Conservation (phyloP, 192 early-diverging fungal genomes). For the Mortierella hygrophila region DNA sequence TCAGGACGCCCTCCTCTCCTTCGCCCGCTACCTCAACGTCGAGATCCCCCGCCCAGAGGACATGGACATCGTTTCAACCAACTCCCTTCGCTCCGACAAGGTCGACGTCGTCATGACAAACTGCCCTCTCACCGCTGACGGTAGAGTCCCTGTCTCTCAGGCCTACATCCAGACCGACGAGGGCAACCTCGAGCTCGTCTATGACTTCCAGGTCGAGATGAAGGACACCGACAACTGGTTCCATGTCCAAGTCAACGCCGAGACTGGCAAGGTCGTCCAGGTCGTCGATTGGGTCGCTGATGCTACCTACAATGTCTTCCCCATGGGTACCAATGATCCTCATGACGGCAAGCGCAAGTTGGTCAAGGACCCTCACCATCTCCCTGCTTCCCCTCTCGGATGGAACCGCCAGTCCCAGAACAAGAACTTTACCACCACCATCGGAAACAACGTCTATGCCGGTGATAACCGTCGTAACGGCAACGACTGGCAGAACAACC, state of each 20-base stretch:
- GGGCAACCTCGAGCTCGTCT: slow-evolving; percentile 77
- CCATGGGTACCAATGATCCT: slow-evolving; percentile 86
- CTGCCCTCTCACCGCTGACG: slow-evolving; percentile 64
- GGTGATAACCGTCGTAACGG: slow-evolving; percentile 86
- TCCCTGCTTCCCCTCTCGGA: slow-evolving; percentile 73
- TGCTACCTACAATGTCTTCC: slow-evolving; percentile 85
- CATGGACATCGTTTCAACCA: slow-evolving; percentile 55
- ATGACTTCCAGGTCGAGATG: slow-evolving; percentile 86
- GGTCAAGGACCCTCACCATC: slow-evolving; percentile 65
- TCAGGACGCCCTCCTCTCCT: slow-evolving; percentile 77
- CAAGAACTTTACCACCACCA: slow-evolving; percentile 75
- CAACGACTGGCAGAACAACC: slow-evolving; percentile 79
- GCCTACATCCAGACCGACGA: slow-evolving; percentile 75
- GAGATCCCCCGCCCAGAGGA: slow-evolving; percentile 64
- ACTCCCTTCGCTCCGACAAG: slow-evolving; percentile 55
- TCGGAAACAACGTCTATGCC: slow-evolving; percentile 95
- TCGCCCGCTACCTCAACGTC: slow-evolving; percentile 72
- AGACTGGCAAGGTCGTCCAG: slow-evolving; percentile 70
- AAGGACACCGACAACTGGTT: slow-evolving; percentile 81
- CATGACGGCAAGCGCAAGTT: slow-evolving; percentile 71
- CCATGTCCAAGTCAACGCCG: slow-evolving; percentile 76
- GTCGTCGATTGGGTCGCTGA: slow-evolving; percentile 90
- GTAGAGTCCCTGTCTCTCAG: slow-evolving; percentile 70
- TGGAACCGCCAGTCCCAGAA: slow-evolving; percentile 79
- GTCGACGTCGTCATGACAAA: slow-evolving; percentile 58